Evolutionary conservation across 371 early-diverging fungal genomes (phyloP).

Genomic region (Coemansia sp.): DNA sequence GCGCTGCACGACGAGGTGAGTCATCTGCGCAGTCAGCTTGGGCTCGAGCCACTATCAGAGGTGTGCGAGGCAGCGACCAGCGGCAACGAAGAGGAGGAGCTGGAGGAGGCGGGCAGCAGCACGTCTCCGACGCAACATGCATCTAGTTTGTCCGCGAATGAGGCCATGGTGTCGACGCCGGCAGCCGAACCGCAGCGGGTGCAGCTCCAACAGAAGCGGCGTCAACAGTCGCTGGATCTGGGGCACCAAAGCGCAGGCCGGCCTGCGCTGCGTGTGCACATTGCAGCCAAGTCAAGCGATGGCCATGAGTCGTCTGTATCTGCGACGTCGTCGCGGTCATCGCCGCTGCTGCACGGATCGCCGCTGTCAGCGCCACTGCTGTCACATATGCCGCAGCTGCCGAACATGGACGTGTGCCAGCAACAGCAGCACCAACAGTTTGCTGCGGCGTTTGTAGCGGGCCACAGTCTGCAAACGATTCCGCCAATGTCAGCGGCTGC

Average conservation of each 20-base stretch:
- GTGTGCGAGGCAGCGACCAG: conserved; percentile 11
- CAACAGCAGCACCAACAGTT: not conserved
- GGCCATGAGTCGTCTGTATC: conserved; percentile 17
- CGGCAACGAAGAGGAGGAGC: conserved; percentile 6
- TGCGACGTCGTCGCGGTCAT: conserved; percentile 19
- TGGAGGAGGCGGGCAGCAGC: not conserved
- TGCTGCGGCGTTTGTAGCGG: conserved; percentile 41
- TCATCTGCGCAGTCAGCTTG: conserved; percentile 50
- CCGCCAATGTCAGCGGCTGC: conserved; percentile 20
- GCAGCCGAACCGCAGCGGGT: conserved; percentile 2
- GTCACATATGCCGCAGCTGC: conserved; percentile 24
- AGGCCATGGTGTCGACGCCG: not conserved
- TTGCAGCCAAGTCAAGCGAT: not conserved
- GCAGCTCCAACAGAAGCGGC: conserved; percentile 21
- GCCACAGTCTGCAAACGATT: conserved; percentile 24
- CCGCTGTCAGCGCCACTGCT: conserved; percentile 50
- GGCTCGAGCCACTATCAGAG: conserved; percentile 49
- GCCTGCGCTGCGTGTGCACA: conserved; percentile 32
- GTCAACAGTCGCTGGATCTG: conserved; percentile 44
- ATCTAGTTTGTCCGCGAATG: not conserved
- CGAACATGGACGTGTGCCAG: conserved; percentile 3
- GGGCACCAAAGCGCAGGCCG: conserved; percentile 24
- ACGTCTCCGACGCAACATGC: not conserved
- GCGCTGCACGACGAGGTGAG: conserved; percentile 56
- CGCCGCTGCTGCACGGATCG: conserved; percentile 35